Base-by-base conservation (phyloP, 1,139 yeast species). In the Yamadazyma membranifaciens region DNA sequence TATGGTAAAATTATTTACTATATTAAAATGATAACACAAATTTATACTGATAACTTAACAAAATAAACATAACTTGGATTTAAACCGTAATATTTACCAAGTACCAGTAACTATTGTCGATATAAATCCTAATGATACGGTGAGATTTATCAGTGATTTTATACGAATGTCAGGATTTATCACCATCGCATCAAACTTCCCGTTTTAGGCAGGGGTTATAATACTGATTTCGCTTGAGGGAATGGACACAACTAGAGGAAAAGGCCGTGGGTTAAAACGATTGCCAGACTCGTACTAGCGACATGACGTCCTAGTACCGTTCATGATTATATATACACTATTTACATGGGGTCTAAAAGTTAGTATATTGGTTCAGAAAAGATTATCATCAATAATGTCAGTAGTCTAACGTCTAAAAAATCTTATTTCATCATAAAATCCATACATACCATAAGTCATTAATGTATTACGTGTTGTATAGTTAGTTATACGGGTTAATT, bases 371-470 rank as follows among this genome's bases (percentile, higher is more conserved):
- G 14, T 12, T 40, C 43, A 40, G 43, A 33, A 40, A 34, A 43
- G 36, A 39, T 33, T 39, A 20, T 41, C 34, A 33, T 42, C 49
- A 50, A 43, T 34, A 24, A 36, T 36, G 26, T 50, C 49, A 42
- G 54, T 47, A 50, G 54, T 50, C 54, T 46, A 50, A 50, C 54
- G 54, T 50, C 50, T 47, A 46, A 46, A 49, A 46, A 45, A 56
- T 53, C 52, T 57, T 53, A 40, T 40, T 50, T 62, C 68, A 62
- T 64, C 69, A 62, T 47, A 27, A 20, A 20, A 20, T 24, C 33
- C 12, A 37, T 42, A 49, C 51, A 42, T 46, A 48, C 50, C 48
- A 30, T 47, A 33, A 31, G n/a, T 31, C 33, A 24, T 34, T 11
- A 26, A 17, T 7, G 24, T 20, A 20, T 6, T 6, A 20, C 24